Conservation (phyloP, 2,329 filamentous ascomycete species). For the Clonostachys solani region DNA sequence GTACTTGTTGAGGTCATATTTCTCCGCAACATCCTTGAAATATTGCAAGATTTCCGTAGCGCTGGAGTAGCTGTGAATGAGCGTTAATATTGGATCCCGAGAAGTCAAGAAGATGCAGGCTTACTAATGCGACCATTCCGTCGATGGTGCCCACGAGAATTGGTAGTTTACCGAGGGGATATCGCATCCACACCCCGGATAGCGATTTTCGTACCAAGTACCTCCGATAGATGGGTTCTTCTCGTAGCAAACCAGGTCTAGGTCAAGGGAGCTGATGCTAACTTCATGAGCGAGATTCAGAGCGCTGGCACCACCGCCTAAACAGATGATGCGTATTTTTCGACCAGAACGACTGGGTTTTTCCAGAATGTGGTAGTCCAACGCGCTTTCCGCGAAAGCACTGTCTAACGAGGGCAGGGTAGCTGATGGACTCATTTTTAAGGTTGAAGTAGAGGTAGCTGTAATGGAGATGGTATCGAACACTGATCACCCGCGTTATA, state of each 20-base stretch:
- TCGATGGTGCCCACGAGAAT: slow-evolving; percentile 4
- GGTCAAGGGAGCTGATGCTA: slow-evolving; percentile 8
- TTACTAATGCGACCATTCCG: slow-evolving; percentile 7
- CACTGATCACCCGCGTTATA: too few relatives aligned
- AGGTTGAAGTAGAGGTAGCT: too few relatives aligned
- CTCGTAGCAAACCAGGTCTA: slow-evolving; percentile 17
- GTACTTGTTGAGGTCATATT: slow-evolving; percentile 51
- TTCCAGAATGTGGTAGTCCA: slow-evolving; percentile 11
- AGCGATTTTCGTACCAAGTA: slow-evolving; percentile 14
- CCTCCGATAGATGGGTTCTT: slow-evolving; percentile 17
- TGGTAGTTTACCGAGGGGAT: slow-evolving; percentile 6
- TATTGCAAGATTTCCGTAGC: slow-evolving; percentile 7
- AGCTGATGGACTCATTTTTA: too few relatives aligned
- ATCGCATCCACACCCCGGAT: slow-evolving; percentile 4
- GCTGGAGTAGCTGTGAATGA: slow-evolving; percentile 4
- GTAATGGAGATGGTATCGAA: too few relatives aligned
- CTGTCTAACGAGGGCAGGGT: background rate
- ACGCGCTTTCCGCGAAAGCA: background rate
- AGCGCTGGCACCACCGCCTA: slow-evolving; percentile 20
- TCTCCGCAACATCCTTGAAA: slow-evolving; percentile 47
- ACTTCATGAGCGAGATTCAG: slow-evolving; percentile 18
- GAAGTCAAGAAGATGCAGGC: slow-evolving; percentile 14
- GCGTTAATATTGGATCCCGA: slow-evolving; percentile 37
- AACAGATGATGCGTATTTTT: slow-evolving; percentile 16
- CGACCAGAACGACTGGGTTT: slow-evolving; percentile 13